These are phyloP conservation scores for Tolypocladium tundrense DNA, from an alignment of 2,329 filamentous ascomycete species.

Conservation along the genomic window DNA sequence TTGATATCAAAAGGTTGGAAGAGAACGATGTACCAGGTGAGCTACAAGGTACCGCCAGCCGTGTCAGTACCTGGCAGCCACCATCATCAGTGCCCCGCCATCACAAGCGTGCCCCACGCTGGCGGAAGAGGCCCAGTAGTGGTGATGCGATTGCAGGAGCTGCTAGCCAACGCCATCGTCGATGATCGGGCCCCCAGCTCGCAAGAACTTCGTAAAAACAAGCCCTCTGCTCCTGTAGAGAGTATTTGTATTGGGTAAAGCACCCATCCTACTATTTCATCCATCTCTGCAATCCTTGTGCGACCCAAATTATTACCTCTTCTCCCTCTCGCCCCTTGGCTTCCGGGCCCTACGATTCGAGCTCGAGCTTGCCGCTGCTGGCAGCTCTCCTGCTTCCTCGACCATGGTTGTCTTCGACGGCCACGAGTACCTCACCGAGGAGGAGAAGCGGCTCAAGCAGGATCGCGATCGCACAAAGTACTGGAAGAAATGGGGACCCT, in stretches of 20 bases:
- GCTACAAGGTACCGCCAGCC: too few relatives aligned
- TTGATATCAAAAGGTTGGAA: too few relatives aligned
- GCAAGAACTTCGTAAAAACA: neutral
- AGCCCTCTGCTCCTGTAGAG: neutral
- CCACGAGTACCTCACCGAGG: constrained; percentile 77
- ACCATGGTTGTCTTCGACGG: constrained; percentile 84
- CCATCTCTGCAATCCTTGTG: neutral
- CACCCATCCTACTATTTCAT: neutral
- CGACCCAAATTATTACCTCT: neutral
- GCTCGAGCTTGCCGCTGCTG: neutral
- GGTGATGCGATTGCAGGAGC: neutral
- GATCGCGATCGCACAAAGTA: constrained; percentile 78
- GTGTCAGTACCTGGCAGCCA: neutral
- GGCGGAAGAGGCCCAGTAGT: neutral
- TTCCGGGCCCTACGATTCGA: constrained; percentile 4
- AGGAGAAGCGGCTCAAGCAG: constrained; percentile 82
- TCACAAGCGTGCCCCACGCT: constrained; percentile 4
- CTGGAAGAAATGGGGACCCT: constrained; percentile 98
- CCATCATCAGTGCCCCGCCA: constrained; percentile 4
- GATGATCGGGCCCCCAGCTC: neutral
- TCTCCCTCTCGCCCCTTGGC: constrained; percentile 1
- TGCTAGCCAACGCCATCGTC: neutral
- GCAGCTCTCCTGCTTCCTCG: constrained; percentile 5
- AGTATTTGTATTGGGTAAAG: neutral
- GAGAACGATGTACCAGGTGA: neutral